A percentile compares a stretch with the other conserved stretches of the same genome.
Conservation (phyloP, 2,329 filamentous ascomycete species). For the Aspergillus sp. region DNA sequence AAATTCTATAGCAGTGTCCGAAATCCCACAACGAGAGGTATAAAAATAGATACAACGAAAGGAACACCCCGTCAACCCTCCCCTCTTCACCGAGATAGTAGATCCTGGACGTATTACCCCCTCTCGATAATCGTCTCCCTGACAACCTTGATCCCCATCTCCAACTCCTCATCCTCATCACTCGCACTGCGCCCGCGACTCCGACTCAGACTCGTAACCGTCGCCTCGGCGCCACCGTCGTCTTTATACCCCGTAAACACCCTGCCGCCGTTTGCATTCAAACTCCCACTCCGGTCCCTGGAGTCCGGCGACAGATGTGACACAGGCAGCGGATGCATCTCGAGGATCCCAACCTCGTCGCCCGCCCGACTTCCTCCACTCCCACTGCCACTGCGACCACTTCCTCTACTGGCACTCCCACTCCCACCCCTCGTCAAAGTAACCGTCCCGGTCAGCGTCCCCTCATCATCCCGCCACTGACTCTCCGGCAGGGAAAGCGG, state of each 20-base stretch:
- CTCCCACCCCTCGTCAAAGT: neutral
- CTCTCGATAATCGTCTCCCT: conserved; percentile 15
- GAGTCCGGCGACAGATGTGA: neutral
- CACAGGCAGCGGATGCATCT: neutral
- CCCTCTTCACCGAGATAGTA: no score
- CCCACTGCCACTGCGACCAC: no score
- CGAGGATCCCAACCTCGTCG: neutral
- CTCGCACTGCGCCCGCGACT: neutral
- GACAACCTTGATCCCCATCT: conserved; percentile 14
- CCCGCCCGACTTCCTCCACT: neutral
- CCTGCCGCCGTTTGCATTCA: neutral
- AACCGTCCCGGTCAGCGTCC: conserved; percentile 24
- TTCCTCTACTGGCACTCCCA: neutral
- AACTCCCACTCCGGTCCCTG: neutral
- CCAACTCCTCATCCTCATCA: neutral
- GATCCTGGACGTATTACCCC: neutral
- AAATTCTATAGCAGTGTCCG: no score
- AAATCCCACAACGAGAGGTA: no score
- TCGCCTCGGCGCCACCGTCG: neutral
- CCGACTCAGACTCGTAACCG: neutral
- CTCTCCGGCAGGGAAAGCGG: conserved; percentile 38
- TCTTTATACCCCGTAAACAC: conserved; percentile 8
- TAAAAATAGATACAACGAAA: no score
- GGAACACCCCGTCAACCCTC: no score
- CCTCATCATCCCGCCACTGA: conserved; percentile 38